Base-by-base conservation (phyloP, 345 rosid genomes). In the Tarenaya hassleriana region DNA sequence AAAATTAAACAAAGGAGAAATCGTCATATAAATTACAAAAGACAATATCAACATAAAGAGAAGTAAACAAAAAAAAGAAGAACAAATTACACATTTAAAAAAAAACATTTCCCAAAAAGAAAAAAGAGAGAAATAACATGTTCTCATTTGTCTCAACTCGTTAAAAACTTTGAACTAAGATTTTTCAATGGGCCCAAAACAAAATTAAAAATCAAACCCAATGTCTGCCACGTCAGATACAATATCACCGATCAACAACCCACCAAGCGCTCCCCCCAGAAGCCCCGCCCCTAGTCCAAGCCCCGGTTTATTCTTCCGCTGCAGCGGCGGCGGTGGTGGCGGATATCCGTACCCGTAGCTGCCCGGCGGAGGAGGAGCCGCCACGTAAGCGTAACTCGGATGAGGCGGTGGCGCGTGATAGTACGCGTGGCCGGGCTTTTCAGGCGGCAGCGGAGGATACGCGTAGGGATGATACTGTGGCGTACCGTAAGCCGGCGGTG, bases 261-360 rank as follows among this genome's bases (percentile, higher is more conserved):
- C 95, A 17, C 97, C 89, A 7, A 89, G 38, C 13, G 72, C 68
- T 51, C 95, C 97, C 38, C 97, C 92, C 0, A 81, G 16, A 74
- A 89, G 60, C 31, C 95, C 92, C 1, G 86, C 81, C 33, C 95
- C 95, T 24, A 80, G 13, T 27, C 94, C 88, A 75, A 58, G 0
- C 24, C 70, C 56, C 5, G 76, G 13, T 10, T 75, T 80, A 19
- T 71, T 86, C 74, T 72, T 85, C 69, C 68, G 75, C 69, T 69
- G 75, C 3, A 48, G 65, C 16, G 50, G 68, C 46, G 66, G 16
- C 1, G 33, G 58, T 5, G 70, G 47, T 4, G 74, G 75, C 9
- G 64, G 78, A 41, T 75, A 73, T 13, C 39, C 21, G 8, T 50
- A 49, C 2, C 31, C 71, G 24, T 64, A 35, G 12, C 52, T 61